Percentiles rank a stretch among this genome's conserved stretches.
Evolutionary conservation across 768 basidiomycete genomes (phyloP).

Genomic region (Tricholoma furcatifolium): DNA sequence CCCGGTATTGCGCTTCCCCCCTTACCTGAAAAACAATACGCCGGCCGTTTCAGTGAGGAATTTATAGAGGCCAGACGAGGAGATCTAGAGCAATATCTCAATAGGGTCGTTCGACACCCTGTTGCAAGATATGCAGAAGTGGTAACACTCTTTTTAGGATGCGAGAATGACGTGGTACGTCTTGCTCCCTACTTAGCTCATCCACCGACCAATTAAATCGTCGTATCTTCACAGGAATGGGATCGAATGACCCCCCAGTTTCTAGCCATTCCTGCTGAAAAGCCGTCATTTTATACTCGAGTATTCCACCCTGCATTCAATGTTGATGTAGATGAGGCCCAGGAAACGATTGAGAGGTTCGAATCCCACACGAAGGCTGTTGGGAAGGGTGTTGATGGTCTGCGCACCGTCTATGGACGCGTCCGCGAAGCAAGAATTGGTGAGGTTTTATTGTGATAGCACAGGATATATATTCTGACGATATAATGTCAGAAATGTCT

Average conservation of each 20-base stretch:
- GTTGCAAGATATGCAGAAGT: slow-evolving; percentile 78
- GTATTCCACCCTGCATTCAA: slow-evolving; percentile 88
- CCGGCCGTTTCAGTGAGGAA: slow-evolving; percentile 75
- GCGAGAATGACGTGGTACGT: slow-evolving; percentile 73
- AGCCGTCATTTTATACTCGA: slow-evolving; percentile 72
- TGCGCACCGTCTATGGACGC: slow-evolving; percentile 61
- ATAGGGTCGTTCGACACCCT: slow-evolving; percentile 69
- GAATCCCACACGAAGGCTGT: slow-evolving; percentile 63
- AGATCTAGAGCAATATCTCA: slow-evolving; percentile 79
- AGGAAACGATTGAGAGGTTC: slow-evolving; percentile 58
- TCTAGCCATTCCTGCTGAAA: slow-evolving; percentile 61
- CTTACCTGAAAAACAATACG: slow-evolving; percentile 83
- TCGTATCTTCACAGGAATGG: slow-evolving; percentile 59
- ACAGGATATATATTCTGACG: neutral
- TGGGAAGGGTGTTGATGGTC: slow-evolving; percentile 64
- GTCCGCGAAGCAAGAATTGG: slow-evolving; percentile 70
- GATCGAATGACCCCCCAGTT: slow-evolving; percentile 59
- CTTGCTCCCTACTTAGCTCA: neutral
- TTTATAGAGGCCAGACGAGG: slow-evolving; percentile 82
- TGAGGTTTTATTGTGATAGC: slow-evolving; percentile 23
- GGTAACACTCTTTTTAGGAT: slow-evolving; percentile 75
- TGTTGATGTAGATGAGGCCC: slow-evolving; percentile 70
- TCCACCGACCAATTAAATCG: neutral
- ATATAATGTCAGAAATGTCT: slow-evolving; percentile 61
- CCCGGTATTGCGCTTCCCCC: slow-evolving; percentile 80